These are phyloP conservation scores for Miscanthus sacchariflorus DNA, from an alignment of 202 grass and related monocot species.

Conservation along the genomic window DNA sequence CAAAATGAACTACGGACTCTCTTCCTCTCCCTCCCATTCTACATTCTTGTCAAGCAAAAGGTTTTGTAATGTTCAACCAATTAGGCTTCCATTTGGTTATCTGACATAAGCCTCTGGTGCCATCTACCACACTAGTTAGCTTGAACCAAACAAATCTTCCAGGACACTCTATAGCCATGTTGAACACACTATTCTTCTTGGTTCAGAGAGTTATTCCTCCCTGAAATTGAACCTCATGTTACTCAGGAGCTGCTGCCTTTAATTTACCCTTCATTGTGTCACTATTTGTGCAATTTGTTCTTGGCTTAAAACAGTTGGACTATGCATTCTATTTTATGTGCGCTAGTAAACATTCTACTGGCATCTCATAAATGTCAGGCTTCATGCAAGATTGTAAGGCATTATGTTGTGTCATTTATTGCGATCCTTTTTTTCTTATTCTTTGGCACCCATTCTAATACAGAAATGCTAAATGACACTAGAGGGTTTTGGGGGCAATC, in stretches of 20 bases:
- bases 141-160: constrained; percentile 1
- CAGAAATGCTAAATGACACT: too few relatives aligned
- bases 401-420: neutral
- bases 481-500: too few relatives aligned
- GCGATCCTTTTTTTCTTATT: neutral
- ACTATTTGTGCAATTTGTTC: neutral
- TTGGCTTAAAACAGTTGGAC: neutral
- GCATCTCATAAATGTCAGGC: neutral
- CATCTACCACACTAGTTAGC: neutral
- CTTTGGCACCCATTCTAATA: constrained; percentile 13
- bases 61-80: neutral
- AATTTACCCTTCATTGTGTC: neutral
- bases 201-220: neutral
- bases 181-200: neutral
- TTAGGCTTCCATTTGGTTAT: neutral
- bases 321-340: neutral
- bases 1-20: neutral
- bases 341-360: neutral
- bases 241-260: neutral
- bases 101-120: neutral
- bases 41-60: constrained; percentile 1
- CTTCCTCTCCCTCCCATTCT: neutral
- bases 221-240: neutral
- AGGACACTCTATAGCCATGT: neutral
- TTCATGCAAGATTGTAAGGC: neutral